phyloP scores from a whole-genome alignment of 306 rosid genomes.

The Leucaena leucocephala region DNA sequence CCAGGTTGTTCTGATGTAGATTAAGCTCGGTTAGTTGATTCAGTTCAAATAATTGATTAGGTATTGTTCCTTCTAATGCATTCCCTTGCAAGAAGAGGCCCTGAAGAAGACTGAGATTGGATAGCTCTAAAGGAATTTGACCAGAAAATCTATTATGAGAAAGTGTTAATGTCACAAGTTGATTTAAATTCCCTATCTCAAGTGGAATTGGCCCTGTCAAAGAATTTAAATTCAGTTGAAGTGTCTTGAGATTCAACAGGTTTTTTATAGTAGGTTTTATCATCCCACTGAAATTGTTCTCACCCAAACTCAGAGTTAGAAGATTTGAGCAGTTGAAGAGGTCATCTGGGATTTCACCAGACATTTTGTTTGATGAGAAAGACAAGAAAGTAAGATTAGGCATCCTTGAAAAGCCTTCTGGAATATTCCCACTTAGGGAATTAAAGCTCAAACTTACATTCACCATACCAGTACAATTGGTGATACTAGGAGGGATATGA shows the following conservation, averaged over 20 bases:
- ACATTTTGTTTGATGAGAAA: constrained; percentile 53
- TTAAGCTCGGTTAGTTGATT: constrained; percentile 49
- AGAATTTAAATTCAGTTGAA: constrained; percentile 49
- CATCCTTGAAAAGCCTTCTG: constrained; percentile 61
- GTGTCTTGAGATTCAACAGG: constrained; percentile 50
- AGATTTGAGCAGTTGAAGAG: constrained; percentile 75
- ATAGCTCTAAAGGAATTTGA: constrained; percentile 63
- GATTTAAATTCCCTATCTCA: constrained; percentile 68
- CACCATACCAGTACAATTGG: constrained; percentile 64
- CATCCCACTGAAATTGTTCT: constrained; percentile 58
- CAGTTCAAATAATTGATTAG: constrained; percentile 58
- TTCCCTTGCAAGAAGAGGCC: constrained; percentile 60
- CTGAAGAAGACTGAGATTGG: constrained; percentile 70
- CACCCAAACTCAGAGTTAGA: constrained; percentile 49
- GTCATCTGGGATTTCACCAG: constrained; percentile 82
- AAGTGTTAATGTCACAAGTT: constrained; percentile 53
- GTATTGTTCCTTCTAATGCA: constrained; percentile 67
- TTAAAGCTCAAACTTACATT: constrained; percentile 53
- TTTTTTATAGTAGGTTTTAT: constrained; percentile 64
- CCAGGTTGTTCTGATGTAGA: constrained; percentile 62
- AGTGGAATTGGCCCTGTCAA: constrained; percentile 72
- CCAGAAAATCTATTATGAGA: constrained; percentile 69
- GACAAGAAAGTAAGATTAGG: constrained; percentile 66
- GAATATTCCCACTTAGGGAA: constrained; percentile 63
- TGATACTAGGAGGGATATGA: constrained; percentile 66